Percentiles rank a stretch among this genome's conserved stretches.
These are phyloP conservation scores for Quercus suber DNA, from an alignment of 306 rosid genomes.

Conservation along the genomic window DNA sequence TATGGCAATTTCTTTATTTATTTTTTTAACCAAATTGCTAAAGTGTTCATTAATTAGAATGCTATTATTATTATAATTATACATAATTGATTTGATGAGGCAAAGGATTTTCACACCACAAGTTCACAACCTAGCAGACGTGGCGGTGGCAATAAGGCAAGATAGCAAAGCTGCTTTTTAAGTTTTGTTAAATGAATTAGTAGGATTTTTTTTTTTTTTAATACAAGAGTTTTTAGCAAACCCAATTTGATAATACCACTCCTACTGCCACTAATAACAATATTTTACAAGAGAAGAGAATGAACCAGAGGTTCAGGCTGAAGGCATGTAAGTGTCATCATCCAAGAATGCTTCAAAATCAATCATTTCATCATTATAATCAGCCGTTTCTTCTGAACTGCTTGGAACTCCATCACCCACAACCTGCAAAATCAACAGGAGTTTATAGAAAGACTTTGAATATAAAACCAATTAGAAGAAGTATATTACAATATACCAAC, in stretches of 20 bases:
- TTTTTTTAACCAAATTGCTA: no score
- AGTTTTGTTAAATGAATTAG: background rate
- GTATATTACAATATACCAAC: background rate
- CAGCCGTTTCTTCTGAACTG: slow-evolving; percentile 37
- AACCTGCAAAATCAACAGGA: slow-evolving; percentile 39
- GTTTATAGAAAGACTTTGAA: background rate
- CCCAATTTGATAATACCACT: background rate
- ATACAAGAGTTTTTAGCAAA: background rate
- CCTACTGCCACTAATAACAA: background rate
- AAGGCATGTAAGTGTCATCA: slow-evolving; percentile 47
- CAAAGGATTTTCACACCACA: no score
- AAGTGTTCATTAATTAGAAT: no score
- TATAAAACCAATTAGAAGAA: background rate
- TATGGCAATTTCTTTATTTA: no score
- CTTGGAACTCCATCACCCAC: slow-evolving; percentile 22
- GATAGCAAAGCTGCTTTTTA: background rate
- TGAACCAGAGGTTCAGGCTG: slow-evolving; percentile 23
- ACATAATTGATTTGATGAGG: no score
- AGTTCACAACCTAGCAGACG: no score
- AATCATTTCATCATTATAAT: slow-evolving; percentile 32
- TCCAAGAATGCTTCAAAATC: slow-evolving; percentile 60
- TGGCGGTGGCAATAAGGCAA: no score
- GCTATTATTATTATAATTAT: no score
- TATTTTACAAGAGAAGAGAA: slow-evolving; percentile 7
- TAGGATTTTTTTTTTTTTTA: background rate